phyloP scores from a whole-genome alignment of 805 yeast species.

The Suhomyces sp. region DNA sequence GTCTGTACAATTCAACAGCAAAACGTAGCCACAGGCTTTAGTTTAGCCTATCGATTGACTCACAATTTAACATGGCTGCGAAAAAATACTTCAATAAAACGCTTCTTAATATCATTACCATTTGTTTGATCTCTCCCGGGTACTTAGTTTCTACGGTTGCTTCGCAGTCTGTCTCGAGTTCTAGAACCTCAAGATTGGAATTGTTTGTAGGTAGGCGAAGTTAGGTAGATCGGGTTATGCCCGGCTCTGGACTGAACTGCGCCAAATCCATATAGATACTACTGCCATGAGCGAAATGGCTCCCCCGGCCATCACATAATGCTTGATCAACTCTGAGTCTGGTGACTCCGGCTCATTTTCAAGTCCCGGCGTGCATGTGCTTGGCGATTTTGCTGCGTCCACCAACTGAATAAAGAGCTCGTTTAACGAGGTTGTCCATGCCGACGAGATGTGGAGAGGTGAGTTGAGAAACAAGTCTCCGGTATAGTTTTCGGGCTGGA shows the following conservation, averaged over 20 bases:
- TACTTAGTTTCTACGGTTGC: neutral
- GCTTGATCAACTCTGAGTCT: slow-evolving; percentile 49
- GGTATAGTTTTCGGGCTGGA: slow-evolving; percentile 86
- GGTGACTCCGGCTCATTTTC: slow-evolving; percentile 58
- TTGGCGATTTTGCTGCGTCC: slow-evolving; percentile 82
- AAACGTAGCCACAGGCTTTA: no score
- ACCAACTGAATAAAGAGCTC: slow-evolving; percentile 85
- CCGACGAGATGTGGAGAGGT: slow-evolving; percentile 86
- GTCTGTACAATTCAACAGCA: no score
- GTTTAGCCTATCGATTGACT: no score
- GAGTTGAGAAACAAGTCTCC: slow-evolving; percentile 63
- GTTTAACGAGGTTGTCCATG: slow-evolving; percentile 82
- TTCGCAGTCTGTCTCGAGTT: neutral
- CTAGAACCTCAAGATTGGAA: no score
- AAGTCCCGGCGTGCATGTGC: slow-evolving; percentile 69
- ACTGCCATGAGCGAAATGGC: slow-evolving; percentile 66
- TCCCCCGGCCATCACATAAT: slow-evolving; percentile 61
- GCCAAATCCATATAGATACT: slow-evolving; percentile 63
- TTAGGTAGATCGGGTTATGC: neutral
- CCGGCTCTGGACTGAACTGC: slow-evolving; percentile 39
- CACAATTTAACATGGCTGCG: no score
- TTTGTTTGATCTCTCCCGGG: neutral
- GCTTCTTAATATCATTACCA: neutral
- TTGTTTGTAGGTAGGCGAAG: no score
- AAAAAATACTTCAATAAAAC: no score